These are phyloP conservation scores for grape (Vitis vinifera) DNA, from an alignment of 164 flowering plant genomes.

Conservation along the genomic window ASM3070453v1 NC_081820.1:15408501-15409000, in stretches of 20 bases:
- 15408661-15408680: too few relatives aligned
- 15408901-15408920: too few relatives aligned
- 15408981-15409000: conserved; percentile 93
- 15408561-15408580: conserved; percentile 77
- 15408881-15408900: too few relatives aligned
- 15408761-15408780: conserved; percentile 99
- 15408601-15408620: conserved; percentile 3
- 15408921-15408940: not conserved
- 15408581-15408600: conserved; percentile 88
- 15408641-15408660: too few relatives aligned
- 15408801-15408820: conserved; percentile 88
- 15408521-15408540: conserved; percentile 60
- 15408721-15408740: not conserved
- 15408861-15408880: too few relatives aligned
- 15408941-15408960: conserved; percentile 93
- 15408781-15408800: conserved; percentile 93
- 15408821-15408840: conserved; percentile 95
- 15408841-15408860: conserved; percentile 60
- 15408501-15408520: conserved; percentile 79
- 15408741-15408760: conserved; percentile 85
- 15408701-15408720: not conserved
- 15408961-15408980: conserved; percentile 90
- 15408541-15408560: conserved; percentile 63
- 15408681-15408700: too few relatives aligned
- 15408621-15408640: not conserved